Conservation (phyloP, 129 eudicot genomes). For the Lactuca sativa region DNA sequence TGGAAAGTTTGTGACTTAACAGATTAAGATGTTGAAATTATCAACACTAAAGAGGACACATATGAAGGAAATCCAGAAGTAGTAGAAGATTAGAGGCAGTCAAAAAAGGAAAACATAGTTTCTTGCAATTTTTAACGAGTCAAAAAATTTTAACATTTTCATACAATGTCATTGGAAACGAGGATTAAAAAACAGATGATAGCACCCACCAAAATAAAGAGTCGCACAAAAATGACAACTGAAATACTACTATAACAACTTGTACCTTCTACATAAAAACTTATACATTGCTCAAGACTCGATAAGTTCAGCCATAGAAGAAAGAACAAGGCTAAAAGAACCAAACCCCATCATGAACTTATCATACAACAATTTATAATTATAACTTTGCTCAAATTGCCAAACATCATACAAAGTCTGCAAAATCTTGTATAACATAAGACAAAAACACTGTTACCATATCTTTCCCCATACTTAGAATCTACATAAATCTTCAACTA, state of each 20-base stretch:
- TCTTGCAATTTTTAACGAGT: too few species aligned
- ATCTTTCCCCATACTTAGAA: conserved; percentile 12
- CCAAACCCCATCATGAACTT: neutral
- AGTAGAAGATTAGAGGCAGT: too few species aligned
- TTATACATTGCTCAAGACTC: conserved; percentile 3
- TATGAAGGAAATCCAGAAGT: too few species aligned
- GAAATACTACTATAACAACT: conserved; percentile 4
- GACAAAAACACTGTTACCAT: neutral
- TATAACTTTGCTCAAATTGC: conserved; percentile 11
- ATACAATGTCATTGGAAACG: too few species aligned
- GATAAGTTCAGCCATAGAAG: neutral
- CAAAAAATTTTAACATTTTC: too few species aligned
- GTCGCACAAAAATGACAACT: neutral
- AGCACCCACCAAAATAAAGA: too few species aligned
- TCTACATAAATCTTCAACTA: conserved; percentile 22
- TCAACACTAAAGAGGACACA: too few species aligned
- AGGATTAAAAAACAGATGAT: too few species aligned
- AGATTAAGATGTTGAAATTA: too few species aligned
- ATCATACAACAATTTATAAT: conserved; percentile 4
- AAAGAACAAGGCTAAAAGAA: conserved; percentile 16
- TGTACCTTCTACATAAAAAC: conserved; percentile 9
- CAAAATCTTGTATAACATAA: conserved; percentile 33
- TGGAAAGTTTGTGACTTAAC: too few species aligned
- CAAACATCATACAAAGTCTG: conserved; percentile 19
- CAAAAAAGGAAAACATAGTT: too few species aligned